Evolutionary conservation across 352 stramenopile species (phyloP), one percentile per base, ranked within the genome.

Genomic region (Phytophthora idaei): DNA sequence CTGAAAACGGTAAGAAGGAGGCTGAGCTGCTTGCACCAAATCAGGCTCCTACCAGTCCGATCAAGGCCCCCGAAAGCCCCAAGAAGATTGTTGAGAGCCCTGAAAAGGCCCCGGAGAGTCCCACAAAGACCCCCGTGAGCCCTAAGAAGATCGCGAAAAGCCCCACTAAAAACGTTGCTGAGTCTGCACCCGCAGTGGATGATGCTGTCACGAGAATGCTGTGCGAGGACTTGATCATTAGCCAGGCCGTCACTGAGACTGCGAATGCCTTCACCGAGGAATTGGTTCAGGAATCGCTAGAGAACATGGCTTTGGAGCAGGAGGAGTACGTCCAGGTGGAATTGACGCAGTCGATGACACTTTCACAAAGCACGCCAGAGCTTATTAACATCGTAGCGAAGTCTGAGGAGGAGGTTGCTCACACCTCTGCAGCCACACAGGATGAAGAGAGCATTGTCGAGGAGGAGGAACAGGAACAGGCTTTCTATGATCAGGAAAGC

Each of bases 311-410:
- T 50, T 61, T 79, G 32, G 78, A 88, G 37, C 80, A 81, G 41
- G 83, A 92, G 10, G 81, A 89, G 50, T 92, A 87, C 53, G 81
- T 92, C 17, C 73, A 89, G 28, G 81, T 92, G 46, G 81, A 92
- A 5, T 65, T 92, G 46, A 89, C 83, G 6, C 71, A 73, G 46
- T 71, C 61, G 32, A 76, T 71, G 76, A 83, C 58, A 4, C 61
- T 80, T 32, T 74, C 52, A 37, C 58, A 70, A 50, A 73, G 54
- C 25, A 73, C 67, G 6, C 57, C 59, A 15, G 61, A 78, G 63
- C 44, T 72, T 51, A 49, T 78, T 27, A 76, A 74, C 21, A 57
- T 57, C 17, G 55, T 46, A 12, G 52, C 60, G 63, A 71, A 76
- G 15, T 54, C 37, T 6, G 49, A 78, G 14, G 42, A 67, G 27